Percentiles rank a stretch among this genome's conserved stretches.
Evolutionary conservation across 2,329 filamentous ascomycete species (phyloP).

Genomic region (Thielaviopsis cerberus): DNA sequence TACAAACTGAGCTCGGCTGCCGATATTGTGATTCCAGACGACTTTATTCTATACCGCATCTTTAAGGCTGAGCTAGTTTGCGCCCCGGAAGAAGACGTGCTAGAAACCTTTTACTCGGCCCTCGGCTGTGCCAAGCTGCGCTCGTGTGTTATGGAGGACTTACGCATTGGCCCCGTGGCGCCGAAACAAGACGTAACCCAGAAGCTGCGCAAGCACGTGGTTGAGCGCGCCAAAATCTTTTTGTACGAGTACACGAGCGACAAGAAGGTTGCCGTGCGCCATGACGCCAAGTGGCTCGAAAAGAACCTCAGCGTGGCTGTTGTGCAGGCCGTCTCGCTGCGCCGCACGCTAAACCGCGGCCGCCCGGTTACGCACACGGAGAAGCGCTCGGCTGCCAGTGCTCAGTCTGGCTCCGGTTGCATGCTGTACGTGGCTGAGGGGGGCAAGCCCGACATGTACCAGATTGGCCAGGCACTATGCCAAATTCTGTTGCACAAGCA

Average conservation of each 20-base stretch:
- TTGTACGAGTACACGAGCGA: conserved; percentile 59
- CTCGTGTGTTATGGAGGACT: conserved; percentile 58
- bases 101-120: conserved; percentile 69
- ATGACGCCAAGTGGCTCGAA: conserved; percentile 80
- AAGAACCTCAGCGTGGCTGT: conserved; percentile 62
- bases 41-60: conserved; percentile 71
- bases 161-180: conserved; percentile 48
- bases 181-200: conserved; percentile 50
- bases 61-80: conserved; percentile 75
- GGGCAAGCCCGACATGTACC: conserved; percentile 61
- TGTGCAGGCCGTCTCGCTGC: conserved; percentile 60
- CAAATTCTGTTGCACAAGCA: conserved; percentile 63
- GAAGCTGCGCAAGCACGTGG: conserved; percentile 58
- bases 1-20: conserved; percentile 58
- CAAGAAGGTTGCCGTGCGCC: conserved; percentile 57
- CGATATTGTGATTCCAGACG: conserved; percentile 64
- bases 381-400: conserved; percentile 54
- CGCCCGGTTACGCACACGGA: conserved; percentile 52
- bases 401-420: conserved; percentile 34
- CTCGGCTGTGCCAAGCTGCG: conserved; percentile 66
- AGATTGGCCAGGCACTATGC: conserved; percentile 76
- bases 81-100: conserved; percentile 70
- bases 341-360: conserved; percentile 49
- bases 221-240: conserved; percentile 79
- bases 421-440: conserved; percentile 59